Evolutionary conservation across 371 early-diverging fungal genomes (phyloP).

Genomic region (Mortierella sp.): DNA sequence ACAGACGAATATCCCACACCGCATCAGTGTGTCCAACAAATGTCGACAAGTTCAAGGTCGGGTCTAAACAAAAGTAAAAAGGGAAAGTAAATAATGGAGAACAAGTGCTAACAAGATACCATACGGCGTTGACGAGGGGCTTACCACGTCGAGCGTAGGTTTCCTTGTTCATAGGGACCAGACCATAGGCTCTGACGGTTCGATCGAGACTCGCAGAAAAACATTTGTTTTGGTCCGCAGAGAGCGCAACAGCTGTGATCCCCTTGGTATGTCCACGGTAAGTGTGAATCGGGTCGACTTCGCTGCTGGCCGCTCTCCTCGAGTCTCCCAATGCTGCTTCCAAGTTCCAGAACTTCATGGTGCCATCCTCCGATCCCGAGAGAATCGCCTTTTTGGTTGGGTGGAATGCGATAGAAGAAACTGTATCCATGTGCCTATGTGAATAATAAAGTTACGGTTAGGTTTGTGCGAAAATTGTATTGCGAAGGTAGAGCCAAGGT

Average conservation of each 20-base stretch:
- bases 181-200: constrained; percentile 80
- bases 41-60: constrained; percentile 68
- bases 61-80: constrained; percentile 56
- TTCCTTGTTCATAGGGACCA: constrained; percentile 72
- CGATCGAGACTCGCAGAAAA: constrained; percentile 85
- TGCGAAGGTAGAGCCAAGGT: neutral
- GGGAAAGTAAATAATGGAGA: neutral
- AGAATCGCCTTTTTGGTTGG: constrained; percentile 71
- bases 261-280: constrained; percentile 86
- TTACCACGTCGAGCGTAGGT: constrained; percentile 70
- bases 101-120: neutral
- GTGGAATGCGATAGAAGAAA: constrained; percentile 81
- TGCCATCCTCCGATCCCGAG: constrained; percentile 88
- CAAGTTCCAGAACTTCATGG: constrained; percentile 85
- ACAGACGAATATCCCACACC: constrained; percentile 88
- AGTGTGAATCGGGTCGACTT: constrained; percentile 80
- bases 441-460: neutral
- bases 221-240: constrained; percentile 67
- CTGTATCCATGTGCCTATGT: constrained; percentile 85
- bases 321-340: constrained; percentile 51
- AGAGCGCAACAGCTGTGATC: constrained; percentile 79
- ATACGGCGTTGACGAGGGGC: constrained; percentile 19
- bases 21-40: constrained; percentile 88
- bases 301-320: constrained; percentile 42
- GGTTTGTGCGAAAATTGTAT: neutral